Evolutionary conservation across 768 basidiomycete genomes (phyloP), one percentile per base, ranked within the genome.

Genomic region (Russula sp.): DNA sequence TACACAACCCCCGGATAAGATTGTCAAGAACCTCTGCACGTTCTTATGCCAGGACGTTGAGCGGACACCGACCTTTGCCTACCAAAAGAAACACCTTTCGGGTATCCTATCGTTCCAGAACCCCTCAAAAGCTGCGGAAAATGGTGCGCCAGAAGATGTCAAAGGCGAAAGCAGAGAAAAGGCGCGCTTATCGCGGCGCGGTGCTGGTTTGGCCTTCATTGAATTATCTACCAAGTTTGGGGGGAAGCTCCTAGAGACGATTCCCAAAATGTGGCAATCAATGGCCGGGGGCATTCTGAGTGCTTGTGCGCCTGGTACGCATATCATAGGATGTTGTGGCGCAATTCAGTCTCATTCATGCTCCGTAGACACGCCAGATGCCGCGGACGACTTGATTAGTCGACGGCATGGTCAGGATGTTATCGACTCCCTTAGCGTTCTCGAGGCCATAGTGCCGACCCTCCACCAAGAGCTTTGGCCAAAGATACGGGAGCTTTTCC

Each of bases 201-300:
- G 97, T 27, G 95, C 95, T 1, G 77, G 87, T 14, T 77, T 89
- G 22, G 94, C 95, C 0, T 90, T 99, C 62, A 78, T 83, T 54
- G 79, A 90, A 64, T 75, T 99, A 35, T 92, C 94, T 2, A 72
- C 75, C 3, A 83, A 81, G 65, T 97, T 98, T 67, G 94, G 90
- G 0, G 72, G 83, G 2, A 75, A 75, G 14, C 77, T 98, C 35
- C 76, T 98, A 40, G 82, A 86, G 0, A 79, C 83, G 39, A 84
- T 98, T n/a, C 96, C 97, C 2, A 92, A 85, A 67, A 89, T 98
- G 81, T 98, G 96, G 95, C 86, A 89, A 54, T 93, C 90, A 5
- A 92, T 97, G 85, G 86, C 85, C 14, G 87, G 87, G 27, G 87
- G 90, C 27, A 72, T 97, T 42, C 68, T 88, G 50, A 83, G 82